Evolutionary conservation across 257 asterid genomes (phyloP), one percentile per base, ranked within the genome.

Genomic region (Verbascum thapsus): DNA sequence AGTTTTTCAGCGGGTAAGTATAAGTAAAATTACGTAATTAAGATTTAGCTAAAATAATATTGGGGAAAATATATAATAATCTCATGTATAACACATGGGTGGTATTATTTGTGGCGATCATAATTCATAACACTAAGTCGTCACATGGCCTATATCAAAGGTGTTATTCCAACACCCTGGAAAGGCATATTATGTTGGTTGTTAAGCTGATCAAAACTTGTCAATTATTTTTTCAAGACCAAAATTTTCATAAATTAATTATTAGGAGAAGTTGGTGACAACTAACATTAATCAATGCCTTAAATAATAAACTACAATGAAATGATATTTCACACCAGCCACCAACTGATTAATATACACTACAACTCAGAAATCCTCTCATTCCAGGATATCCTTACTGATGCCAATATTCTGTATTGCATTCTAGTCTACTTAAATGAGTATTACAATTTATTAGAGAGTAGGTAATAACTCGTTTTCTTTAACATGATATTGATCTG

Each of bases 261-360:
- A 51, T 43, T 44, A 9, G 11, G 23, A 34, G 39, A 60, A 35
- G 54, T 60, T 60, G 40, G 54, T 60, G 42, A 44, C 67, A 47
- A 40, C 58, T 53, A 42, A 32, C 9, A 22, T 51, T 18, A 35
- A 20, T 19, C 12, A 26, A 26, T 53, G 23, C 58, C 40, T 30
- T 26, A 26, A 5, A 1, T 1, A 12, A 11, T 11, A 23, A 30
- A 26, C 2, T 26, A 30, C 41, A 12, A 35, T 56, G 62, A 37
- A 1, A 16, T 8, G 38, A 16, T n/a, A n/a, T n/a, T n/a, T n/a
- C n/a, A n/a, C 34, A 37, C 49, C 62, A 35, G 10, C 62, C 34
- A 56, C 8, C 61, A 32, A 8, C 61, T 44, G 34, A 15, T n/a
- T n/a, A n/a, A n/a, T n/a, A 42, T 35, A 7, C 3, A 32, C 12